Base-by-base conservation (phyloP, 257 asterid species). In the Solanum etuberosum region DNA sequence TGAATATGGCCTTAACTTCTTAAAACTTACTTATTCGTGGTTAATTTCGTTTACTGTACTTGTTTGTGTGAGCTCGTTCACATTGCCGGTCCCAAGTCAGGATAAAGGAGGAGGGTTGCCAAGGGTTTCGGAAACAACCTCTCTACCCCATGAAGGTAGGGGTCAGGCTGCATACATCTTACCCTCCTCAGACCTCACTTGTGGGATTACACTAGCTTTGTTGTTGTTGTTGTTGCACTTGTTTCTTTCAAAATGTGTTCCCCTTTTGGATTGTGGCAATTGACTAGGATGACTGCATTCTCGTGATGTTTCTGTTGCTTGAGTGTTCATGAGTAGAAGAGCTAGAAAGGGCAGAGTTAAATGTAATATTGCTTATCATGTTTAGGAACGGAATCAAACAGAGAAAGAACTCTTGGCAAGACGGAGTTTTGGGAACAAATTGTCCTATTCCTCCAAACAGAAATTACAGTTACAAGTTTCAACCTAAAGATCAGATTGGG, bases 391-490 rank as follows among this genome's bases (percentile, higher is more conserved):
- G 97, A 35, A 94, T 95, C 86, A 95, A 94, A 65, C 97, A 95
- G 90, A 94, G 97, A 87, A 95, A 95, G 93, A 95, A 95, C 85
- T 94, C 96, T 16, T 95, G 98, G 98, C 97, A 95, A 89, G 98
- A 95, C 38, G 98, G 98, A 65, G 98, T 95, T 71, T 63, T 90
- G 87, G 98, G 97, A 59, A 95, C 98, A n/a, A 95, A 95, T 67
- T 95, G 98, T 67, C 90, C 98, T 27, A 90, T 94, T 86, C 97
- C 96, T 59, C 97, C 95, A 10, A 94, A 95, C 63, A 29, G 90
- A 16, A 95, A 95, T n/a, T 95, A 85, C 92, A 95, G 94, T 0
- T 95, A 95, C 90, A 94, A 91, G 91, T 93, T 95, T 88, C 98
- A 95, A 88, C 87, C 94, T 4, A 95, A 95, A 89, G 98, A 95